Conservation (phyloP, 1,139 yeast genomes). For the Schwanniomyces etchellsii region DNA sequence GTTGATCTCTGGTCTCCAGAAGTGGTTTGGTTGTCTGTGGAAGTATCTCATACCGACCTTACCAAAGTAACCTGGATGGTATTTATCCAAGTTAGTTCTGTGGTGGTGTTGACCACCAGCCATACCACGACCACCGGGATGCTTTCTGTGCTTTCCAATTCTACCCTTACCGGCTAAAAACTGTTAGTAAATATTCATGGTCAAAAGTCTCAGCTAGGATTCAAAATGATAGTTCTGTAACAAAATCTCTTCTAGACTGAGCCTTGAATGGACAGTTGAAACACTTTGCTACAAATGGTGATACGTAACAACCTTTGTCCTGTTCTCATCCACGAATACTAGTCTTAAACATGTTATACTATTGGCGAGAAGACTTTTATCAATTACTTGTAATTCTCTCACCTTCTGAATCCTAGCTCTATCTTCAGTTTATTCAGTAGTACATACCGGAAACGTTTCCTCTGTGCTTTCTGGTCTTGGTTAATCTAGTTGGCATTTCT, state of each 20-base stretch:
- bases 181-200: constrained; percentile 26
- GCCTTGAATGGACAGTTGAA: no score
- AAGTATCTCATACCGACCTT: constrained; percentile 99
- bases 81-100: constrained; percentile 99
- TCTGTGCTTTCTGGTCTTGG: constrained; percentile 99
- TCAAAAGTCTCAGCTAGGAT: no score
- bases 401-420: neutral
- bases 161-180: constrained; percentile 98
- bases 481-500: constrained; percentile 98
- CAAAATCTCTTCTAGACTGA: no score
- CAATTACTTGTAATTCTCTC: no score
- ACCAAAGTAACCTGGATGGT: constrained; percentile 99
- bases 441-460: constrained; percentile 99
- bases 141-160: constrained; percentile 99
- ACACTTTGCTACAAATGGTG: neutral
- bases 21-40: constrained; percentile 95
- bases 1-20: constrained; percentile 98
- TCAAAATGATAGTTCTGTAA: no score
- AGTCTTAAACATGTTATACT: no score
- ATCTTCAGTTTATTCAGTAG: neutral
- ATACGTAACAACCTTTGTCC: no score
- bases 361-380: no score
- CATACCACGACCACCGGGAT: constrained; percentile 99
- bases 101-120: constrained; percentile 99
- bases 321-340: no score